Conservation (phyloP, 1,284 basidiomycete species). For the Trichosporon ovoides region DNA sequence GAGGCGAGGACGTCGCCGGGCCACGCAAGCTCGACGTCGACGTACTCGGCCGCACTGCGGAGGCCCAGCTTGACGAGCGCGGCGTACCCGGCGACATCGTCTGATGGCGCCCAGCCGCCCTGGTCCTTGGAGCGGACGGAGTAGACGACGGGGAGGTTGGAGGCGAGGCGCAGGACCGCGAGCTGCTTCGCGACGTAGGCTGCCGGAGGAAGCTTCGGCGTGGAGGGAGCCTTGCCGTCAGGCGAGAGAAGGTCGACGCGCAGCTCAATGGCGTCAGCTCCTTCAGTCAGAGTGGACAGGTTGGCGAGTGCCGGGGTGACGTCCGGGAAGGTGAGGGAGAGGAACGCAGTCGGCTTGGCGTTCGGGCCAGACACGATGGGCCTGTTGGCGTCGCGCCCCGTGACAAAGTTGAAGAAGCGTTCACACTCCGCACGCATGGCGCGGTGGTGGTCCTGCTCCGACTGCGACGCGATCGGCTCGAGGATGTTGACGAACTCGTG, state of each 20-base stretch:
- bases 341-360: conserved; percentile 71
- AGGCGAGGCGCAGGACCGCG: conserved; percentile 68
- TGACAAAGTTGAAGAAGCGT: conserved; percentile 82
- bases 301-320: conserved; percentile 64
- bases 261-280: conserved; percentile 87
- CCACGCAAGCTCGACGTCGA: conserved; percentile 85
- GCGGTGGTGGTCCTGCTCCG: conserved; percentile 34
- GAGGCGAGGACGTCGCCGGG: conserved; percentile 60
- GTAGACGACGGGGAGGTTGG: conserved; percentile 81
- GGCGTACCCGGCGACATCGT: conserved; percentile 66
- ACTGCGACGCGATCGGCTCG: conserved; percentile 34
- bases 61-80: conserved; percentile 74
- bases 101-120: conserved; percentile 87
- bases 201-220: conserved; percentile 60
- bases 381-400: conserved; percentile 66
- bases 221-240: conserved; percentile 44
- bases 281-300: conserved; percentile 69
- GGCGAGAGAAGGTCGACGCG: conserved; percentile 82
- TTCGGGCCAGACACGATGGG: conserved; percentile 47
- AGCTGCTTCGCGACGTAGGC: conserved; percentile 78
- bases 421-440: conserved; percentile 41
- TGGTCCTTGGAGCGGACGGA: conserved; percentile 84
- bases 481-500: conserved; percentile 75
- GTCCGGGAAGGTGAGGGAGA: conserved; percentile 88
- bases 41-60: conserved; percentile 80